Base-by-base conservation (phyloP, 2,329 filamentous ascomycete species). In the Fusarium azukiicola region DNA sequence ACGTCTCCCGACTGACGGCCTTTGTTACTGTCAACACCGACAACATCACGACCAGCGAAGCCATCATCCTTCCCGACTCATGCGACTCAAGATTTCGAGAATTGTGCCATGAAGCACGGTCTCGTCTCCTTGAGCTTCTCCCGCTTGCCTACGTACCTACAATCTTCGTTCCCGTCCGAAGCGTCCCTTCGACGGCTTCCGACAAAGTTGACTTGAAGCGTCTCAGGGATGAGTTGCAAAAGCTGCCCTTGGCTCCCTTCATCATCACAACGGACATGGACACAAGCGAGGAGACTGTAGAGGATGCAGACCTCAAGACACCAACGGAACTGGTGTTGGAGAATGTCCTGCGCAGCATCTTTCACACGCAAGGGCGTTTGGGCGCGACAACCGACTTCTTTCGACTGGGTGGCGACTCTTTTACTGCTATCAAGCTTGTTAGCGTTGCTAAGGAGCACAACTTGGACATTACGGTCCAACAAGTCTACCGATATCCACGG, bases 381-480 rank as follows among this genome's bases (percentile, higher is more conserved):
- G 50, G n/a, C 38, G 47, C 64, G 10, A 17, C 36, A 11, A 19
- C 64, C 10, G 44, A 50, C 46, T 67, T 67, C 46, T 67, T 67
- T 16, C 64, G 58, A 21, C 11, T 42, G 3, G 58, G 58, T 12
- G 58, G 58, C 16, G 58, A 64, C 13, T 64, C 58, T 27, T 64
- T 64, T 23, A 64, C 58, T 12, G 58, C 40, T 11, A 64, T 64
- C 58, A 64, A 11, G 17, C 23, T 44, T 10, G 58, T 64, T 16
- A 64, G 58, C 23, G 40, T 11, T 13, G 58, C 58, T 38, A 64
- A 64, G 23, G 58, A 21, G 23, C 44, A 32, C 40, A 64, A 32
- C 58, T 13, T 64, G 12, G 58, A 64, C n/a, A 64, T 64, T 5
- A 64, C 58, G 5, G 58, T 64, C 23, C 58, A 46, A 40, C 40